phyloP scores from a whole-genome alignment of 768 basidiomycete genomes.

The Kwoniella sp. region DNA sequence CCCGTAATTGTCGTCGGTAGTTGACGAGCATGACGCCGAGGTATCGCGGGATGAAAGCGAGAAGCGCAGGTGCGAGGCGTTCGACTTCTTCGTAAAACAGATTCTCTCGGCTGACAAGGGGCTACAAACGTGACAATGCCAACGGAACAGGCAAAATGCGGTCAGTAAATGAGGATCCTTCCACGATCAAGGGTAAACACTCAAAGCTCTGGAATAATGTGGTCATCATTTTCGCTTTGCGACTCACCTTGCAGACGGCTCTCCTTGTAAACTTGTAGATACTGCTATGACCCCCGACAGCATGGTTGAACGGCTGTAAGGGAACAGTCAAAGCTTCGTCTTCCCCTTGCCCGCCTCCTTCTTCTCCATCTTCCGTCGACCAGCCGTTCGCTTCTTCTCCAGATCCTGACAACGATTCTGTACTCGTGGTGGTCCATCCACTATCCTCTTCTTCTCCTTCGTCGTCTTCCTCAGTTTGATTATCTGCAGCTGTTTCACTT shows the following conservation, averaged over 20 bases:
- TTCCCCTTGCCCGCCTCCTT: conserved; percentile 34
- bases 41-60: conserved; percentile 96
- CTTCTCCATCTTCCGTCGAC: conserved; percentile 14
- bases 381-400: conserved; percentile 19
- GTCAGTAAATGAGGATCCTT: too few relatives aligned
- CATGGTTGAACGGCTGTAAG: conserved; percentile 90
- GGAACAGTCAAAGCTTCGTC: conserved; percentile 67
- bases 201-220: neutral
- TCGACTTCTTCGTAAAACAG: conserved; percentile 97
- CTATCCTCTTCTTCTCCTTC: conserved; percentile 25
- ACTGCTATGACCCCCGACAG: conserved; percentile 94
- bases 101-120: conserved; percentile 94
- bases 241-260: conserved; percentile 93
- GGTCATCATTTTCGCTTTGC: neutral
- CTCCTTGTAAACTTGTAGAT: conserved; percentile 98
- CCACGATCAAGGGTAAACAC: neutral
- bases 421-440: conserved; percentile 34
- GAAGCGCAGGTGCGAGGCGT: conserved; percentile 83
- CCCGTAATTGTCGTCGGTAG: conserved; percentile 71
- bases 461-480: conserved; percentile 10
- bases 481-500: neutral
- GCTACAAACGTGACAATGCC: conserved; percentile 65
- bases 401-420: conserved; percentile 17
- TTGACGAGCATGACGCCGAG: conserved; percentile 98
- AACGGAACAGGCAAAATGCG: neutral